Percentiles rank a stretch among this genome's conserved stretches.
Conservation (phyloP, 2,329 filamentous ascomycete genomes). For the Epicoccum nigrum region DNA sequence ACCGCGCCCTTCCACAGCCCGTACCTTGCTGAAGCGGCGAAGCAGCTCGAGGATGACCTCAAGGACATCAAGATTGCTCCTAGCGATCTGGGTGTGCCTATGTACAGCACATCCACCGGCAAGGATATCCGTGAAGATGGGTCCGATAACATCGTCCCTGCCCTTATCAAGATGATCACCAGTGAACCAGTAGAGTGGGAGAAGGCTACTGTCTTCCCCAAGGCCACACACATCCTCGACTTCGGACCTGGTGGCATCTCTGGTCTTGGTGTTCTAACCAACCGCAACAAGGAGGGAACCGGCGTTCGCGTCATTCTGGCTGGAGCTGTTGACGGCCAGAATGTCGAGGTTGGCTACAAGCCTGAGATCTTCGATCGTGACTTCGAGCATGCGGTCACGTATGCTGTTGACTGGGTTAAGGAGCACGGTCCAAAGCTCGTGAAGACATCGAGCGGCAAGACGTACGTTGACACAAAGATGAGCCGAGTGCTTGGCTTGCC, state of each 20-base stretch:
- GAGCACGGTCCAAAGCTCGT: conserved; percentile 92
- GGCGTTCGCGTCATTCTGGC: conserved; percentile 96
- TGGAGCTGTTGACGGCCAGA: conserved; percentile 88
- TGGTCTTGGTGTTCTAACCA: conserved; percentile 92
- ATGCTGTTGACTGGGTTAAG: conserved; percentile 96
- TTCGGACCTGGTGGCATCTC: conserved; percentile 97
- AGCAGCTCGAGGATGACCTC: conserved; percentile 84
- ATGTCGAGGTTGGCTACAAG: conserved; percentile 94
- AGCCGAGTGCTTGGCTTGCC: conserved; percentile 55
- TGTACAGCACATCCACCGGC: conserved; percentile 81
- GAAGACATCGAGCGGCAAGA: conserved; percentile 86
- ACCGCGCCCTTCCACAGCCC: conserved; percentile 98
- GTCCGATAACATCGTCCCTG: conserved; percentile 78
- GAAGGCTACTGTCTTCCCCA: conserved; percentile 86
- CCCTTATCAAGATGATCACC: conserved; percentile 90
- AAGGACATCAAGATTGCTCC: conserved; percentile 79
- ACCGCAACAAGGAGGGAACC: conserved; percentile 98
- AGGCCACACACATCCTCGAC: conserved; percentile 92
- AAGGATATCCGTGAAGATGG: conserved; percentile 77
- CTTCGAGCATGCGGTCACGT: conserved; percentile 91
- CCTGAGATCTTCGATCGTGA: conserved; percentile 96
- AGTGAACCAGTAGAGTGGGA: conserved; percentile 96
- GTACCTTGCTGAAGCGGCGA: conserved; percentile 82
- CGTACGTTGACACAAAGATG: conserved; percentile 89
- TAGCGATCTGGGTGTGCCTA: conserved; percentile 76